Evolutionary conservation across 1,284 basidiomycete species (phyloP).

Genomic region (Tetrapyrgos nigripes): DNA sequence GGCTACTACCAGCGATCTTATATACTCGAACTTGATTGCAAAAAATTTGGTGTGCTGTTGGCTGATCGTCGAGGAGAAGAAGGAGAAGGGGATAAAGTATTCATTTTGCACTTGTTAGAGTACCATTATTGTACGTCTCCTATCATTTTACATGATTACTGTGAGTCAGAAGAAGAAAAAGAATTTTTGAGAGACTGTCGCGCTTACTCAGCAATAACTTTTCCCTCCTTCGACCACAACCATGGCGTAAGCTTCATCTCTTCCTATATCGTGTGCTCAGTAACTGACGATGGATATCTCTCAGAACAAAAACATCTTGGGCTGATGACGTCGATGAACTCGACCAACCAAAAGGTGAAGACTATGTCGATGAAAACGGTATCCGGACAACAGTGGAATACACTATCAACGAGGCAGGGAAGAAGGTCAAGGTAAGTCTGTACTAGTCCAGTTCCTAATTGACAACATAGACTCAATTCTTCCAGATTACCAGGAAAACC

Average conservation of each 20-base stretch:
- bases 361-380: slow-evolving; percentile 88
- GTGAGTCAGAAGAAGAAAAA: too few species aligned
- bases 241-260: slow-evolving; percentile 2
- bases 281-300: not conserved
- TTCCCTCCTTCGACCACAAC: not conserved
- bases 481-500: slow-evolving; percentile 85
- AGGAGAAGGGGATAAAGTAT: too few species aligned
- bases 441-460: too few species aligned
- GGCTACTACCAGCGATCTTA: not conserved
- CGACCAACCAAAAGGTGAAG: slow-evolving; percentile 49
- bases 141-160: too few species aligned
- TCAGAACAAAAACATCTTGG: slow-evolving; percentile 75
- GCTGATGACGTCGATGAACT: slow-evolving; percentile 84
- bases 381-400: slow-evolving; percentile 89
- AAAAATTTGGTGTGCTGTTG: too few species aligned
- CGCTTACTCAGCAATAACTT: not conserved
- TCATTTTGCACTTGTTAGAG: too few species aligned
- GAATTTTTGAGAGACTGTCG: too few species aligned
- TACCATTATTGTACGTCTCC: not conserved
- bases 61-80: too few species aligned
- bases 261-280: not conserved
- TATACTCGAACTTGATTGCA: not conserved
- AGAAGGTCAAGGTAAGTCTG: slow-evolving; percentile 85
- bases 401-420: slow-evolving; percentile 89
- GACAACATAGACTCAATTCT: not conserved